Conservation (phyloP, 163 green algal species). For the Coccomyxa subellipsoidea region DNA sequence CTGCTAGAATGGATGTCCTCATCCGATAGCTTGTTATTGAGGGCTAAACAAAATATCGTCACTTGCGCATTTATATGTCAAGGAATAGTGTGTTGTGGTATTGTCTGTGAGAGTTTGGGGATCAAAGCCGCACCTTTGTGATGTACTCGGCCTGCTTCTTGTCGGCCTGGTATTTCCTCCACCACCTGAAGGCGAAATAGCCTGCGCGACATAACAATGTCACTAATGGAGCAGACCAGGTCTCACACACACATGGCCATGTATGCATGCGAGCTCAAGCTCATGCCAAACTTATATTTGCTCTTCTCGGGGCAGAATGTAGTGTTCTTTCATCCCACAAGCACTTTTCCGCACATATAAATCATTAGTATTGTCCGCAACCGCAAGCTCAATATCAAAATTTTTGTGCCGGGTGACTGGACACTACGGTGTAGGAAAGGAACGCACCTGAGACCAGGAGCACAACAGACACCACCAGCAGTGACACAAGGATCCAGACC, state of each 20-base stretch:
- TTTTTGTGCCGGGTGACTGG: too few relatives aligned
- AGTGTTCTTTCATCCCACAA: too few relatives aligned
- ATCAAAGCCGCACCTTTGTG: background rate
- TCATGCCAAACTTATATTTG: too few relatives aligned
- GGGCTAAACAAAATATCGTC: too few relatives aligned
- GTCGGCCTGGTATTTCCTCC: background rate
- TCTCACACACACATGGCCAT: background rate
- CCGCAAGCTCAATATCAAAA: too few relatives aligned
- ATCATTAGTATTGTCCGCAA: too few relatives aligned
- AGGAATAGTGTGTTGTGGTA: background rate
- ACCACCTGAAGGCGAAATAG: background rate
- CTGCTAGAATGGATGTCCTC: too few relatives aligned
- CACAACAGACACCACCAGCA: background rate
- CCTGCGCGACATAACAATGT: background rate
- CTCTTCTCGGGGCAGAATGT: too few relatives aligned
- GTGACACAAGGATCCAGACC: background rate
- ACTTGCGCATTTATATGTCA: background rate
- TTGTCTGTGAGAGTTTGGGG: background rate
- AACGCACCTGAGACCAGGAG: background rate
- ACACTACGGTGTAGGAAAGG: too few relatives aligned
- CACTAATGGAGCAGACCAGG: too few relatives aligned
- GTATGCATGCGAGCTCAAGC: background rate
- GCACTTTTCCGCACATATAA: too few relatives aligned
- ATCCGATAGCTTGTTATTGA: too few relatives aligned
- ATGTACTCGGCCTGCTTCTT: constrained; percentile 7